phyloP scores from a whole-genome alignment of 768 basidiomycete species.

The Phlegmacium glaucopus region DNA sequence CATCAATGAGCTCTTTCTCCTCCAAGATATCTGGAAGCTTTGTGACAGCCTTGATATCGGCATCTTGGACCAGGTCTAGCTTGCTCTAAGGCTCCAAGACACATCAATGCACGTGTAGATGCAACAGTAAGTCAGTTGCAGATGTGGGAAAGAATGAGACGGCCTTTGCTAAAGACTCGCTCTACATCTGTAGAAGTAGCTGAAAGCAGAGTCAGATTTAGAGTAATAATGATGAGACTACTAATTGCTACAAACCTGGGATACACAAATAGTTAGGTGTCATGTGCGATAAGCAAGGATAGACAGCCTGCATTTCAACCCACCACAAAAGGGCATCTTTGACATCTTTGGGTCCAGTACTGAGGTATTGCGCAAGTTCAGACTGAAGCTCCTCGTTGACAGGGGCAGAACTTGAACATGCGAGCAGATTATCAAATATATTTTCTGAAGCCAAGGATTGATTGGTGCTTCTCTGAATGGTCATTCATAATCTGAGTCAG shows the following conservation, averaged over 20 bases:
- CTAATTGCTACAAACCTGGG: constrained; percentile 25
- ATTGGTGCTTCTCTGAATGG: neutral
- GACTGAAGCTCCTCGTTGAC: neutral
- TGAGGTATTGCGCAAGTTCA: constrained; percentile 25
- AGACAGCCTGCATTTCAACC: constrained; percentile 12
- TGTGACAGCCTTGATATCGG: constrained; percentile 16
- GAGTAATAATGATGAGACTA: neutral
- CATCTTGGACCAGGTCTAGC: constrained; percentile 15
- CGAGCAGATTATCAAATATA: neutral
- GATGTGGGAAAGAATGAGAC: constrained; percentile 20
- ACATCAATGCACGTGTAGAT: constrained; percentile 20
- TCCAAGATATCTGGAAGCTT: constrained; percentile 10
- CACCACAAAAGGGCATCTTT: constrained; percentile 25
- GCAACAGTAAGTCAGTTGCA: constrained; percentile 19
- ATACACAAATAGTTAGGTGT: constrained; percentile 28
- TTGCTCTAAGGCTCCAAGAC: constrained; percentile 22
- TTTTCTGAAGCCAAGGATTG: neutral
- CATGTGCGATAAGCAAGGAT: constrained; percentile 26
- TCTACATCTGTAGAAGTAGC: constrained; percentile 27
- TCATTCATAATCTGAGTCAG: neutral
- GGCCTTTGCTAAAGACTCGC: constrained; percentile 25
- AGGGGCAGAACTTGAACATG: neutral
- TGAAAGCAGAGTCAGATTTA: constrained; percentile 6
- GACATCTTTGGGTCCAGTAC: constrained; percentile 13
- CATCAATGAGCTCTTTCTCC: constrained; percentile 5